Evolutionary conservation across 2,329 filamentous ascomycete species (phyloP).

Genomic region (Parastagonospora nodorum): DNA sequence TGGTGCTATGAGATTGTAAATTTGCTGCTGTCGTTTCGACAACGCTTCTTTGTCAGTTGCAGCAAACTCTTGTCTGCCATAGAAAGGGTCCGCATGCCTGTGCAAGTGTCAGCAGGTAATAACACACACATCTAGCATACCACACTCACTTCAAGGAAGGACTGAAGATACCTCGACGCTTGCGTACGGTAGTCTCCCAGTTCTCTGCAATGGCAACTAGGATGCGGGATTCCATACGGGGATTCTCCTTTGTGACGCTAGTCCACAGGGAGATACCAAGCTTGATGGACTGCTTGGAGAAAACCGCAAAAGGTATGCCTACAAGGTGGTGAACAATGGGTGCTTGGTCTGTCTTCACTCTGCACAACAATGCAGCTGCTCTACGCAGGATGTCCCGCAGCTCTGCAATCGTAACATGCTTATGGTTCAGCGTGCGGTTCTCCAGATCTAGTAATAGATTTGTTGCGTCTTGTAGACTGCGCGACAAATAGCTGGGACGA

Average conservation of each 20-base stretch:
- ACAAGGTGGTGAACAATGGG: constrained; percentile 86
- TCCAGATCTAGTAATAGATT: constrained; percentile 74
- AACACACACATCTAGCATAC: not conserved
- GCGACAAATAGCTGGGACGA: constrained; percentile 29
- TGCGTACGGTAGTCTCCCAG: constrained; percentile 84
- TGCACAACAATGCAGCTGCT: constrained; percentile 85
- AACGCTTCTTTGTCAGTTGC: constrained; percentile 82
- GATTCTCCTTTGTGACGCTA: constrained; percentile 95
- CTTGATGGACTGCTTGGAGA: constrained; percentile 94
- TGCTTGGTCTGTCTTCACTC: constrained; percentile 74
- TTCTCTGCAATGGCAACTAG: constrained; percentile 85
- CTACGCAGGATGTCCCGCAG: constrained; percentile 81
- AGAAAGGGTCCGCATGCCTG: constrained; percentile 81
- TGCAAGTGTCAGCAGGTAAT: constrained; percentile 34
- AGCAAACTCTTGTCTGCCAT: constrained; percentile 87
- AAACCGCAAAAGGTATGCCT: constrained; percentile 87
- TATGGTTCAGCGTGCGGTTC: constrained; percentile 69
- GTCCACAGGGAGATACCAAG: constrained; percentile 95
- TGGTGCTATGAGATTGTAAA: constrained; percentile 83
- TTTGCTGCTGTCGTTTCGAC: constrained; percentile 74
- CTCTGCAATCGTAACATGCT: constrained; percentile 72
- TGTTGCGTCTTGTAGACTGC: constrained; percentile 58
- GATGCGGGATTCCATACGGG: constrained; percentile 82
- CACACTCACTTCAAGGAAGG: constrained; percentile 63
- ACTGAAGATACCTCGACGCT: constrained; percentile 81